Evolutionary conservation across 2,329 filamentous ascomycete species (phyloP), one percentile per base, ranked within the genome.

Genomic region (Penicillium sp.): DNA sequence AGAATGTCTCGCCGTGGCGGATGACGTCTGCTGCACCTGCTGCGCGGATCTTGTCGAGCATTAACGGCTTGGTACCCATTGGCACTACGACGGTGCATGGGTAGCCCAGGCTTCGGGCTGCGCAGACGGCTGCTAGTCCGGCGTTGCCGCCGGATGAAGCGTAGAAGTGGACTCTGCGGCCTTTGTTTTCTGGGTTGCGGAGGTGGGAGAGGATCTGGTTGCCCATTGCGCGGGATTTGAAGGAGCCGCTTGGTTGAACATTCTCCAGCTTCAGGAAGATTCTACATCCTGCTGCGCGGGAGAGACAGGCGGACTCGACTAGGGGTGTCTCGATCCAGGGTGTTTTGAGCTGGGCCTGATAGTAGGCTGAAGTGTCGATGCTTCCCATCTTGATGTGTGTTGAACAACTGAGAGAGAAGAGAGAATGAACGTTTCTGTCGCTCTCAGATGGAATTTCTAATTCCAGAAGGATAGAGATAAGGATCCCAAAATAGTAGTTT

Each of bases 201-300:
- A 76, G 66, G 58, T 73, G 67, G 2, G 76, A 74, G 44, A 83
- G 76, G 66, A 89, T 84, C 65, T 87, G 79, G 68, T 87, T 81
- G 41, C 88, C 87, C 53, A 92, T 81, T 27, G 86, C 88, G 57
- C 71, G 80, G 39, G 87, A 91, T 70, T 95, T 93, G 81, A 95
- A 95, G 33, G 87, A 91, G 55, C 87, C 87, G 18, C 86, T 87
- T 4, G 89, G 89, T 64, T 95, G 89, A 46, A 90, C 80, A 65
- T 87, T 88, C 62, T 95, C 89, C 54, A 93, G 81, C 70, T 95
- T 95, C 63, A 95, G 82, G 69, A 87, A 88, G 68, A 95, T 82
- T 73, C 87, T 84, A 75, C 87, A 91, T 69, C 87, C 87, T 57
- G 86, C 85, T 55, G 78, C 77, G 55, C 81, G 78, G 36, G 86